phyloP scores from a whole-genome alignment of 2,329 filamentous ascomycete genomes.

The Clonostachys rosea region DNA sequence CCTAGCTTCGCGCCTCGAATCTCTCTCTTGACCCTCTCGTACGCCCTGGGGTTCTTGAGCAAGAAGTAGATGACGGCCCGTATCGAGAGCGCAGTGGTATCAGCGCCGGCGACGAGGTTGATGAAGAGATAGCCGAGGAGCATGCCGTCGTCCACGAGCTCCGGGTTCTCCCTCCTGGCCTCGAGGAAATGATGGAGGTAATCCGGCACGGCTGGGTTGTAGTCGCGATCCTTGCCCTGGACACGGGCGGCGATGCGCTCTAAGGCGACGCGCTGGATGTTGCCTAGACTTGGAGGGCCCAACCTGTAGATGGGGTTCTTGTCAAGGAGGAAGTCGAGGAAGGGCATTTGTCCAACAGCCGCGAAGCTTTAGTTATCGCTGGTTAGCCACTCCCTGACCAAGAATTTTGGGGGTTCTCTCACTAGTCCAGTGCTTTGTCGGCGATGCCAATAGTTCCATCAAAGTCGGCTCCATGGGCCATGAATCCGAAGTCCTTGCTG shows the following conservation, averaged over 20 bases:
- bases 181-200: constrained; percentile 28
- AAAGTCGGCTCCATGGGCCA: constrained; percentile 18
- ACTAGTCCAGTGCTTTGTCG: constrained; percentile 21
- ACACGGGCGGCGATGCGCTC: constrained; percentile 9
- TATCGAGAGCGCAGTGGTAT: constrained; percentile 27
- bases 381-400: background rate
- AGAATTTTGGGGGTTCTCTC: background rate
- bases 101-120: constrained; percentile 27
- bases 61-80: constrained; percentile 28
- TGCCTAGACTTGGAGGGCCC: constrained; percentile 8
- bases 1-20: constrained; percentile 14
- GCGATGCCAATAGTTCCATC: constrained; percentile 6
- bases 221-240: constrained; percentile 11
- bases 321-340: constrained; percentile 16
- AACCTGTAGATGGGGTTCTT: constrained; percentile 7
- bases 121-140: constrained; percentile 25
- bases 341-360: constrained; percentile 16
- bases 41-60: constrained; percentile 19
- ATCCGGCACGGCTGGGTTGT: constrained; percentile 9
- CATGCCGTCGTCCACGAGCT: constrained; percentile 25
- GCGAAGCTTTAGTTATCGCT: constrained; percentile 17
- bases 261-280: constrained; percentile 9
- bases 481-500: constrained; percentile 22
- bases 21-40: constrained; percentile 10
- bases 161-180: constrained; percentile 21